phyloP scores from a whole-genome alignment of 1,139 yeast species.

The Yamadazyma atlantica region DNA sequence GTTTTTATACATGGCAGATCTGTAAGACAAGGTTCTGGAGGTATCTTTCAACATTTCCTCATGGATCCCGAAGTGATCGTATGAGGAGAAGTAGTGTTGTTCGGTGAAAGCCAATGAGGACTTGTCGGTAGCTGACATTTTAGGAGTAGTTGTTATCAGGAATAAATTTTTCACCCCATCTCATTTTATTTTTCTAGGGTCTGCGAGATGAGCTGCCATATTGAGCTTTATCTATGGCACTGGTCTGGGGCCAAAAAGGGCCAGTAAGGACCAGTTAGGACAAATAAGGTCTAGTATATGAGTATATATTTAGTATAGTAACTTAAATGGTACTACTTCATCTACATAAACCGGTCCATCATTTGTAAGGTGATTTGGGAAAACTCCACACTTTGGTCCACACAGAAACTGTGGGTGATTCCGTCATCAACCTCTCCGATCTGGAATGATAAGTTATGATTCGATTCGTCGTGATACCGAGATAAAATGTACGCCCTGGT shows the following conservation, averaged over 20 bases:
- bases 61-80: conserved; percentile 96
- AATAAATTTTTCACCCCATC: not conserved
- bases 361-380: conserved; percentile 37
- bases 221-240: too few species aligned
- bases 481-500: conserved; percentile 44
- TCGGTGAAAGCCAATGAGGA: conserved; percentile 60
- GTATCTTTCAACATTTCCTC: conserved; percentile 98
- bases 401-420: conserved; percentile 58
- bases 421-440: conserved; percentile 23
- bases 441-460: conserved; percentile 31
- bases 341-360: not conserved
- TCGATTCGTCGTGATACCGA: conserved; percentile 30
- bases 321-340: not conserved
- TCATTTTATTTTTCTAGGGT: not conserved
- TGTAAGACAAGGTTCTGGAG: conserved; percentile 86
- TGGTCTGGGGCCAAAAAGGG: too few species aligned
- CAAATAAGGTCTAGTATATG: too few species aligned
- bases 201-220: too few species aligned
- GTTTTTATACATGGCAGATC: conserved; percentile 91
- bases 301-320: conserved; percentile 1
- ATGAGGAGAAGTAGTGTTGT: conserved; percentile 91
- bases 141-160: not conserved
- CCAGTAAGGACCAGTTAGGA: too few species aligned
- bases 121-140: conserved; percentile 53
- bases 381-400: conserved; percentile 52